Base-by-base conservation (phyloP, 768 basidiomycete species). In the Termitomyces sp. region DNA sequence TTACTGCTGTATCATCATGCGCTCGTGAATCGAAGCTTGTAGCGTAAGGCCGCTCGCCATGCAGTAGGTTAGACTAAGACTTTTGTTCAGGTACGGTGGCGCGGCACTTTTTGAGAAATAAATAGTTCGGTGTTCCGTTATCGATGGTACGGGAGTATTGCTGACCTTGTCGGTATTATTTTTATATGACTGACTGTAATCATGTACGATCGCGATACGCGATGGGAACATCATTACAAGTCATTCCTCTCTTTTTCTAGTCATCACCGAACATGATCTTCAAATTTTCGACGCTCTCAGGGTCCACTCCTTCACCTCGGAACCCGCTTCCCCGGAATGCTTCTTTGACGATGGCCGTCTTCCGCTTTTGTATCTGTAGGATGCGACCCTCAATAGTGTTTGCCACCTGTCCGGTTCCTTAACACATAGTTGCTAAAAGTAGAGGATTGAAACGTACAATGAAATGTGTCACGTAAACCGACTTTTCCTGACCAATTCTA, bases 321-420 rank as follows among this genome's bases (percentile, higher is more conserved):
- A 61, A 61, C 18, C 68, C 67, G 58, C 72, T 81, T 50, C 86
- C 86, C 28, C 85, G 81, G 67, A 95, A 90, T 1, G 93, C 92
- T 68, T 91, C 90, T 64, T 87, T 89, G 23, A 95, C 82, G 50
- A 96, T 90, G 3, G 91, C 91, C 0, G 86, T 92, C 74, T 95
- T 96, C 40, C 91, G 77, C 66, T 88, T 86, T 70, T 95, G 94
- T 23, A 95, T 92, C 64, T 85, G 78, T 5, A 92, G 70, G 62
- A 94, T 91, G 16, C 89, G 83, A 0, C 84, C 84, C 69, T 93
- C 91, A 57, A 93, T 89, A 1, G 91, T 93, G 56, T 88, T 77
- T 10, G 82, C 72, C 3, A 91, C 76, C 89, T 91, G 61, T 14
- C 16, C 12, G 32, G 23, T 43, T 43, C 40, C 20, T 35, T 53